A percentile compares a stretch with the other conserved stretches of the same genome.
These are phyloP conservation scores for Mercurialis annua DNA, from an alignment of 345 rosid species.

Conservation along the genomic window DNA sequence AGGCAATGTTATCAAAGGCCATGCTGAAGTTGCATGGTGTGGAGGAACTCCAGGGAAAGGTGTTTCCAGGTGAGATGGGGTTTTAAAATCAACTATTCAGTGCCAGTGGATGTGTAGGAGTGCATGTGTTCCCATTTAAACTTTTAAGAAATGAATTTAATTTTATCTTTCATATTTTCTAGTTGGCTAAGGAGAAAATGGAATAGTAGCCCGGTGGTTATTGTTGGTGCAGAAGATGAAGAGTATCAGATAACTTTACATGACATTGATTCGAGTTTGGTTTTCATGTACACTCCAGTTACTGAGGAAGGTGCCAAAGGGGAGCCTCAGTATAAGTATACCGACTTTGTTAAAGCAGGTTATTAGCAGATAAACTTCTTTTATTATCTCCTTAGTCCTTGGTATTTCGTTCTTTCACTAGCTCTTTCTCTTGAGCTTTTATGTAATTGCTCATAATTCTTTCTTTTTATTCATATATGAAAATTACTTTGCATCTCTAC, in stretches of 20 bases:
- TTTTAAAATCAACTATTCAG: conserved; percentile 1
- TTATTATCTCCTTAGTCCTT: background rate
- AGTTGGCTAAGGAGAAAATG: conserved; percentile 96
- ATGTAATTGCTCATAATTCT: background rate
- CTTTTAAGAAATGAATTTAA: background rate
- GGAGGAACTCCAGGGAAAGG: conserved; percentile 96
- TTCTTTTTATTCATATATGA: background rate
- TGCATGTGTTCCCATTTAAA: background rate
- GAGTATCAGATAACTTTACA: conserved; percentile 71
- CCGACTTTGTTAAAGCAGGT: conserved; percentile 98
- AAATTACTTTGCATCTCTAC: background rate
- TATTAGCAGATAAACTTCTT: conserved; percentile 14
- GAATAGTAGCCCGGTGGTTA: conserved; percentile 90
- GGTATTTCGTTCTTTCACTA: conserved; percentile 2
- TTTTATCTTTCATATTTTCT: conserved; percentile 21
- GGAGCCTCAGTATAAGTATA: conserved; percentile 91
- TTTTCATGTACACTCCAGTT: conserved; percentile 95
- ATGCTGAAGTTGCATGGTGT: conserved; percentile 91
- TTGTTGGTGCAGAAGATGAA: conserved; percentile 85
- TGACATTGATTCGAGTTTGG: conserved; percentile 92
- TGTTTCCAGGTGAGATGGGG: conserved; percentile 65
- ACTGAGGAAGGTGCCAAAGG: conserved; percentile 94
- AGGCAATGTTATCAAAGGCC: conserved; percentile 67
- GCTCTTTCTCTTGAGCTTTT: no score
- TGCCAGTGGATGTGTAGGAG: background rate